Base-by-base conservation (phyloP, 2,329 filamentous ascomycete species). In the Fusarium secorum region DNA sequence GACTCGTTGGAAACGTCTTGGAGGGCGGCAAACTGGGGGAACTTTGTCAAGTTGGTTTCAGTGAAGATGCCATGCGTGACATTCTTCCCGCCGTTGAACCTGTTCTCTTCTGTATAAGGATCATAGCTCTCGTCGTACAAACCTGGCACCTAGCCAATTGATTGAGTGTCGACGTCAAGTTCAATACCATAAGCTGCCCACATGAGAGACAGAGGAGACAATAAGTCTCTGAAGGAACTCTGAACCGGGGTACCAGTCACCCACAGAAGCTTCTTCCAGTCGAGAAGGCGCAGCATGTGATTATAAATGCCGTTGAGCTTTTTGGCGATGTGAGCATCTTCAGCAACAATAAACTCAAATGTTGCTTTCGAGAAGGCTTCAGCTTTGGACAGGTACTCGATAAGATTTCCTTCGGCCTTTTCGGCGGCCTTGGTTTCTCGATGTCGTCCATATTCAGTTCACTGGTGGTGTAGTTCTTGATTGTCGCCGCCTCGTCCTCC, bases 1-100 rank as follows among this genome's bases (percentile, higher is more conserved):
- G 41, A 44, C 17, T 44, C 18, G 11, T 44, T 3, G 41, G 6
- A 26, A 44, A 26, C 3, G 1, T 44, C 22, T 11, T 26, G 4
- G 0, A 44, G 41, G 2, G 7, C 7, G 5, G 5, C 0, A 44
- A 26, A 44, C 11, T 26, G 22, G 1, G 41, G 22, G 0, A 18
- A 14, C 11, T 26, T 1, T 26, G 17, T 14, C 22, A 44, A 8
- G 17, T 17, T 24, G 6, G 22, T 0, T 20, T 7, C 11, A 26
- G 41, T 44, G 22, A 26, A 20, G 8, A 44, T 26, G 0, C 41
- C 11, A 26, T 14, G 17, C 0, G 22, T 20, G 1, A 0, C 2
- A 0, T 24, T 9, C 17, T 18, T 13, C 17, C 11, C 9, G n/a
- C n/a, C n/a, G n/a, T n/a, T n/a, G n/a, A n/a, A n/a, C n/a, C n/a